Conservation (phyloP, 1,139 yeast species). For the Yamadazyma diddensiae region DNA sequence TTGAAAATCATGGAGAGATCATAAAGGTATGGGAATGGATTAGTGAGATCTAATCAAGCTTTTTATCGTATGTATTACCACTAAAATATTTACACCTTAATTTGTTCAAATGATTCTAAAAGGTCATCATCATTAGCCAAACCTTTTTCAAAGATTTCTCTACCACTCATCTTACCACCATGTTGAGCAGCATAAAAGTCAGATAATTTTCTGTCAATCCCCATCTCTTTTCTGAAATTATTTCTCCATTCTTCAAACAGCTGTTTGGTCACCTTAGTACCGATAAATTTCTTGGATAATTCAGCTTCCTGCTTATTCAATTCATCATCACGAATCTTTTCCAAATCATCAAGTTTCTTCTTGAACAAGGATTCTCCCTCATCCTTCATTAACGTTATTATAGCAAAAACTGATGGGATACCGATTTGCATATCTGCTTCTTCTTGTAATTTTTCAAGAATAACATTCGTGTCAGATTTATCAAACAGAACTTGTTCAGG, state of each 20-base stretch:
- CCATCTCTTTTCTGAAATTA: slow-evolving; percentile 59
- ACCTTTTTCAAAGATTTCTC: slow-evolving; percentile 86
- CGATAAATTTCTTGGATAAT: slow-evolving; percentile 75
- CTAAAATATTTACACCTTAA: slow-evolving; percentile 6
- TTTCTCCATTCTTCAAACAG: slow-evolving; percentile 69
- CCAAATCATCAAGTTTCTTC: slow-evolving; percentile 52
- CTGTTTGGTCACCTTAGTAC: slow-evolving; percentile 78
- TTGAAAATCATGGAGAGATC: slow-evolving; percentile 82
- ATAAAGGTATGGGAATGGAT: slow-evolving; percentile 92
- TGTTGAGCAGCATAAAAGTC: slow-evolving; percentile 57
- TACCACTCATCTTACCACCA: slow-evolving; percentile 77
- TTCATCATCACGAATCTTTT: slow-evolving; percentile 56
- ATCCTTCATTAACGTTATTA: slow-evolving; percentile 76
- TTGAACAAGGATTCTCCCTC: slow-evolving; percentile 67
- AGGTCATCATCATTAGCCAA: slow-evolving; percentile 53
- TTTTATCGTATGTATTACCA: slow-evolving; percentile 1
- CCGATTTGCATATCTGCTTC: slow-evolving; percentile 81
- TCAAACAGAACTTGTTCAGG: slow-evolving; percentile 56
- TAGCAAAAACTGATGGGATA: slow-evolving; percentile 81
- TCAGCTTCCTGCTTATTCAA: slow-evolving; percentile 56
- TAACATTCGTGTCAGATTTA: slow-evolving; percentile 38
- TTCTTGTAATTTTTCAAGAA: slow-evolving; percentile 42
- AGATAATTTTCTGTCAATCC: slow-evolving; percentile 47
- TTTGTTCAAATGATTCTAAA: slow-evolving; percentile 14
- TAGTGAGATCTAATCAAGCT: slow-evolving; percentile 30